Conservation (phyloP, 2,329 filamentous ascomycete species). For the Aureobasidium melanogenum region DNA sequence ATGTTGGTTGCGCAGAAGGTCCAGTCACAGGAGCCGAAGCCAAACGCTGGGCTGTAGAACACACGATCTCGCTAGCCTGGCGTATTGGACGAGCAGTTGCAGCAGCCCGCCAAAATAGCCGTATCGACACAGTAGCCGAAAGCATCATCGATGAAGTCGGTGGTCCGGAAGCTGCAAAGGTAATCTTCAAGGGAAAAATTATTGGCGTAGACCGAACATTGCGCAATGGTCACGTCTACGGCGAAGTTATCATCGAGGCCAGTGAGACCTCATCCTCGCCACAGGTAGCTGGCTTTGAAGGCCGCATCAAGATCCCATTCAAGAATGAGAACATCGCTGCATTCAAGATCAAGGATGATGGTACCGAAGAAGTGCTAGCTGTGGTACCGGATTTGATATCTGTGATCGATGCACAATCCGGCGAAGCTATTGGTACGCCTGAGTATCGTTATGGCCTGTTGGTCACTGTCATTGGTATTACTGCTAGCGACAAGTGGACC, state of each 20-base stretch:
- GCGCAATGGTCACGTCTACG: conserved; percentile 34
- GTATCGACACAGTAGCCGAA: conserved; percentile 29
- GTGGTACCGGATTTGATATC: conserved; percentile 50
- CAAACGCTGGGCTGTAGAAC: conserved; percentile 30
- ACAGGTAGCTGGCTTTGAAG: conserved; percentile 10
- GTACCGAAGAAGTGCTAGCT: conserved; percentile 33
- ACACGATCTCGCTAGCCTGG: conserved; percentile 31
- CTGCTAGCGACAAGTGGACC: conserved; percentile 12
- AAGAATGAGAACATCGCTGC: conserved; percentile 24
- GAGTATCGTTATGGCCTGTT: conserved; percentile 48
- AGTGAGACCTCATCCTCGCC: conserved; percentile 16
- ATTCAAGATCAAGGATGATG: conserved; percentile 14
- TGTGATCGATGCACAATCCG: conserved; percentile 48
- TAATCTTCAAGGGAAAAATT: conserved; percentile 39
- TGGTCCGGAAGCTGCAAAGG: conserved; percentile 26
- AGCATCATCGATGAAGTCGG: conserved; percentile 36
- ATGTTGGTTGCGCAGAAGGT: conserved; percentile 28
- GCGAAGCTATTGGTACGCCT: conserved; percentile 47
- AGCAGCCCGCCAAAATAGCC: conserved; percentile 26
- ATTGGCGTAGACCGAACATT: conserved; percentile 34
- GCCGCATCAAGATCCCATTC: conserved; percentile 19
- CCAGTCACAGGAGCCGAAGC: conserved; percentile 31
- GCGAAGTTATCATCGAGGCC: conserved; percentile 33
- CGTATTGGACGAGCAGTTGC: conserved; percentile 30
- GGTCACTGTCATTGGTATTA: conserved; percentile 38